Conservation (phyloP, 169 alveolate genomes). For the Haemoproteus tartakovskyi region DNA sequence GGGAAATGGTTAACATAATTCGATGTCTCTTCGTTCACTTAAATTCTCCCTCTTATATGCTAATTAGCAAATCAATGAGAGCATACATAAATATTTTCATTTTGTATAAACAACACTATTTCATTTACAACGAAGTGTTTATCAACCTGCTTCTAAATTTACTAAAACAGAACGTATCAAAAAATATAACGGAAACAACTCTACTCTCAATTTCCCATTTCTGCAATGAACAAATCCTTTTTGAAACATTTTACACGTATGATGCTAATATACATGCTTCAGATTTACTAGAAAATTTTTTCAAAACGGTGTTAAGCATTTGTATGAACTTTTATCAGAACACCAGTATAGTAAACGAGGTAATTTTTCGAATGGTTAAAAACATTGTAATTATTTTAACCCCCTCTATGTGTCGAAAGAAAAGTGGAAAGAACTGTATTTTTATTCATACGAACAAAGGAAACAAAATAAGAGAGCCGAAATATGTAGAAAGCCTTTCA, state of each 20-base stretch:
- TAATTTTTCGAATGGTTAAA: conserved; percentile 40
- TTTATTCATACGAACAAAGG: no score
- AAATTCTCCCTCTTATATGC: conserved; percentile 48
- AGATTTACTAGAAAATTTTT: conserved; percentile 32
- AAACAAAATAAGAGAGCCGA: no score
- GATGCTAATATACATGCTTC: conserved; percentile 62
- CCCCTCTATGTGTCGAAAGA: no score
- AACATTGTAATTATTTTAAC: conserved; percentile 19
- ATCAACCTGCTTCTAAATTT: conserved; percentile 40
- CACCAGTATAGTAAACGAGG: conserved; percentile 44
- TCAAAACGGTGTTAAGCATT: conserved; percentile 12
- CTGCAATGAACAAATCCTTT: conserved; percentile 41
- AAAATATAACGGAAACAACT: conserved; percentile 54
- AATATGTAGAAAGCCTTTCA: no score
- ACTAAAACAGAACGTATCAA: conserved; percentile 15
- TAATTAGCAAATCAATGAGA: conserved; percentile 61
- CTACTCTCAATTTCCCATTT: conserved; percentile 41
- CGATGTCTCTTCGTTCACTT: conserved; percentile 51
- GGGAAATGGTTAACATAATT: conserved; percentile 18
- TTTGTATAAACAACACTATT: conserved; percentile 47
- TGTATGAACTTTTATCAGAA: conserved; percentile 44
- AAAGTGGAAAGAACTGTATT: no score
- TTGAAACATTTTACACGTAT: conserved; percentile 47
- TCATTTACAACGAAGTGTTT: conserved; percentile 48
- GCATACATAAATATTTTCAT: conserved; percentile 52